Percentiles rank a stretch among this genome's conserved stretches.
Conservation (phyloP, 768 basidiomycete species). For the Agaricus blazei region DNA sequence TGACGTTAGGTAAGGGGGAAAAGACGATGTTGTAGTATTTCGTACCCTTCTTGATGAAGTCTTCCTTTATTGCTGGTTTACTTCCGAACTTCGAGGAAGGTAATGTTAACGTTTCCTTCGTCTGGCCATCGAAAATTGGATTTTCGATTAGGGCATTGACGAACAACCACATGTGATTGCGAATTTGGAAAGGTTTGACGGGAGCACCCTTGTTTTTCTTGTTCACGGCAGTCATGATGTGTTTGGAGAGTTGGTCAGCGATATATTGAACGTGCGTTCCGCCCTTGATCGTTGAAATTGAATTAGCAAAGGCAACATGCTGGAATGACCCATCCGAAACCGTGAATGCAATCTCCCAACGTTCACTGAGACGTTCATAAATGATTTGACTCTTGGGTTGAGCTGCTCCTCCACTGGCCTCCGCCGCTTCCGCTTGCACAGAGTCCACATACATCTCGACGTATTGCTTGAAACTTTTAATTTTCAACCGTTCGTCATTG, state of each 20-base stretch:
- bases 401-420: constrained; percentile 74
- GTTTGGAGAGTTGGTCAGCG: constrained; percentile 86
- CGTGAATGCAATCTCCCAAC: constrained; percentile 96
- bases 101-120: constrained; percentile 92
- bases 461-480: constrained; percentile 96
- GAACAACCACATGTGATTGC: constrained; percentile 98
- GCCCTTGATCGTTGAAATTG: constrained; percentile 94
- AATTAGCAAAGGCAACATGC: constrained; percentile 97
- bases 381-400: constrained; percentile 73
- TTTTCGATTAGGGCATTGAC: constrained; percentile 96
- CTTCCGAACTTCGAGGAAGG: constrained; percentile 86
- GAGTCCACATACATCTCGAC: constrained; percentile 90
- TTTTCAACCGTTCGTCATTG: constrained; percentile 86
- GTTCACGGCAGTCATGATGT: constrained; percentile 70
- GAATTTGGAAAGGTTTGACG: constrained; percentile 90
- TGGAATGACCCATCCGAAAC: constrained; percentile 90
- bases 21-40: not conserved
- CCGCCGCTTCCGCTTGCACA: constrained; percentile 62
- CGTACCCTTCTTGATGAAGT: constrained; percentile 94
- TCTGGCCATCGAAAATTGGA: constrained; percentile 98
- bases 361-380: constrained; percentile 71
- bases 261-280: constrained; percentile 88
- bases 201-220: constrained; percentile 99
- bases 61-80: constrained; percentile 79
- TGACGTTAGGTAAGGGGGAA: constrained; percentile 1